phyloP scores from a whole-genome alignment of 2,329 filamentous ascomycete species.

The Capronia americana region DNA sequence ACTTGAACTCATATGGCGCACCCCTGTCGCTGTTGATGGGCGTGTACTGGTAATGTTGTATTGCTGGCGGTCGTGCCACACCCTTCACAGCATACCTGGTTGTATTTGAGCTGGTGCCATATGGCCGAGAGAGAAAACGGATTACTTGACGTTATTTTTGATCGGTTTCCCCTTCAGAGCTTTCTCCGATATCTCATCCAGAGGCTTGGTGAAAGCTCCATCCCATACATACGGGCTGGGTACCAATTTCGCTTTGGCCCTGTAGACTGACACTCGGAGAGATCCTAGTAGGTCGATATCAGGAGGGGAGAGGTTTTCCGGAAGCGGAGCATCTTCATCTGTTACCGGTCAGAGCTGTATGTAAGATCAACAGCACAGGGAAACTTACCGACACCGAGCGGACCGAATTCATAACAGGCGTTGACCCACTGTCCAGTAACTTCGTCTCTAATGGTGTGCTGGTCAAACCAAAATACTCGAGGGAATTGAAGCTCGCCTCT shows the following conservation, averaged over 20 bases:
- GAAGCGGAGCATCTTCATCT: slow-evolving; percentile 4
- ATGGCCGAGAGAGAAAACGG: not conserved
- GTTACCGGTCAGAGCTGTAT: not conserved
- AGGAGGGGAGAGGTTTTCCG: not conserved
- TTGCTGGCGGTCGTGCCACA: not conserved
- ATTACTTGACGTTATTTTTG: slow-evolving; percentile 13
- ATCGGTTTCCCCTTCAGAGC: slow-evolving; percentile 12
- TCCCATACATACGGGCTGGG: not conserved
- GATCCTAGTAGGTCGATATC: not conserved
- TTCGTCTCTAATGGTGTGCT: not conserved
- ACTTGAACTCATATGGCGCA: slow-evolving; percentile 14
- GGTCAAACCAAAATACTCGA: not conserved
- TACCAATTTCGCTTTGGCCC: not conserved
- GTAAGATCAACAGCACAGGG: not conserved
- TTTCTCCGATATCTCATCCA: slow-evolving; percentile 63
- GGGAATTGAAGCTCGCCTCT: not conserved
- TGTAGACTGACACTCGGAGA: slow-evolving; percentile 1
- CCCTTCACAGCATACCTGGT: not conserved
- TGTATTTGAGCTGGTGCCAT: not conserved
- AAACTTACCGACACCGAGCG: not conserved
- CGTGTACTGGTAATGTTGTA: not conserved
- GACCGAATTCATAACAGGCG: not conserved
- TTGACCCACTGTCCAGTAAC: not conserved
- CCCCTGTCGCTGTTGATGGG: slow-evolving; percentile 1
- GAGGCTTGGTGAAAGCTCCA: not conserved